Evolutionary conservation across 495 filamentous ascomycete genomes (phyloP).

Genomic region (Xylaria intraflava): DNA sequence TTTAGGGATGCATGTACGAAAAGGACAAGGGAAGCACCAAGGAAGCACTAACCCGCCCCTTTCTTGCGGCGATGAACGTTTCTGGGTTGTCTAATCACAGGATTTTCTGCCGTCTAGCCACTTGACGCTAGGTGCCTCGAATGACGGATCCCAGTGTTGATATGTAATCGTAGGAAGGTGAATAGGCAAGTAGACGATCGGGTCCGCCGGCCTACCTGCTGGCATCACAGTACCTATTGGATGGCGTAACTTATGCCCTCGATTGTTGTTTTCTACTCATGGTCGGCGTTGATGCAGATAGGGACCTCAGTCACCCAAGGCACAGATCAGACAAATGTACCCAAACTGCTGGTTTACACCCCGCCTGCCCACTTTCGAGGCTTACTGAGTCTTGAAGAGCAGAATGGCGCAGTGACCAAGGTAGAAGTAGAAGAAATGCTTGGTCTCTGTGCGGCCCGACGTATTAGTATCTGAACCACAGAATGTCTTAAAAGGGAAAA

Average conservation of each 20-base stretch:
- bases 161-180: neutral
- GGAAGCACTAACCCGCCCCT: neutral
- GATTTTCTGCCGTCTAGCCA: neutral
- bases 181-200: neutral
- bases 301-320: neutral
- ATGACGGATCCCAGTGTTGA: neutral
- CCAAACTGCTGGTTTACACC: neutral
- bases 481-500: neutral
- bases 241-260: neutral
- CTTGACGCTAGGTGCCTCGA: neutral
- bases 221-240: neutral
- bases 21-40: neutral
- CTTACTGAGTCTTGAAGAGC: conserved; percentile 96
- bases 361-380: neutral
- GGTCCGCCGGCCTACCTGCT: neutral
- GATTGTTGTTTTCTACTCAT: neutral
- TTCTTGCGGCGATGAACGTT: neutral
- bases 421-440: conserved; percentile 99
- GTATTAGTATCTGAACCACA: conserved; percentile 9
- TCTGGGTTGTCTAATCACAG: neutral
- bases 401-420: conserved; percentile 97
- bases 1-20: neutral
- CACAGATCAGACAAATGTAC: neutral
- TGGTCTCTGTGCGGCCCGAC: conserved; percentile 64
- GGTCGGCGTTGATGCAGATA: neutral